Evolutionary conservation across 176 grass and related monocot genomes (phyloP), one percentile per base, ranked within the genome.

Genomic region (Puccinellia tenuiflora): DNA sequence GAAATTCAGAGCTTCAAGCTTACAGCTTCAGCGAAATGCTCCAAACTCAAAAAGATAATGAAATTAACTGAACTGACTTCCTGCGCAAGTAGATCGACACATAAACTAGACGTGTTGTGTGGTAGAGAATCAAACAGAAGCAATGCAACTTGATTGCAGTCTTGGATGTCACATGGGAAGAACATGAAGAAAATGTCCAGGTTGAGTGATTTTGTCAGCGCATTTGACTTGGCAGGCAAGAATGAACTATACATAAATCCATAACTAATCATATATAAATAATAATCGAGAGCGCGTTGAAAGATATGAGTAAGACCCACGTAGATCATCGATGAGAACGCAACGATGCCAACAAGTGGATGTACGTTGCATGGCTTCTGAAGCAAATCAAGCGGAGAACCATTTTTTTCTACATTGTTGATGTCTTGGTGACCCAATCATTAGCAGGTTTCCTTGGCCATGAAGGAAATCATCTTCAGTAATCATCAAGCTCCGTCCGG

Each of bases 341-440:
- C 84, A 25, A 48, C 14, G 78, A 82, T 73, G 40, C 62, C 20
- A 85, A 28, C 83, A 82, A 82, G 78, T 78, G 62, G 87, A 9
- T 81, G 71, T 21, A 22, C 63, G 4, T 34, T 66, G 55, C 48
- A 68, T 76, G 62, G 40, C 71, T 89, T 89, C 53, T 17, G 71
- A 85, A 81, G 66, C 13, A 15, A 18, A 51, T n/a, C 29, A 84
- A 9, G 66, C 55, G 13, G 74, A 59, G 4, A 72, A 54, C 5
- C 37, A 4, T 4, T 34, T 34, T 4, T 34, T 48, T 48, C 43
- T 46, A 13, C 43, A 6, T 6, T 48, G 71, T 74, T 74, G 71
- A 74, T 74, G 71, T 78, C 22, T 31, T 68, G 76, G 30, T 86
- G 88, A 75, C 38, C 79, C 88, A 86, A 86, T 90, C 88, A 90